A percentile compares a stretch with the other conserved stretches of the same genome.
Evolutionary conservation across 2,329 filamentous ascomycete species (phyloP).

Genomic region (Fragosphaeria purpurea): DNA sequence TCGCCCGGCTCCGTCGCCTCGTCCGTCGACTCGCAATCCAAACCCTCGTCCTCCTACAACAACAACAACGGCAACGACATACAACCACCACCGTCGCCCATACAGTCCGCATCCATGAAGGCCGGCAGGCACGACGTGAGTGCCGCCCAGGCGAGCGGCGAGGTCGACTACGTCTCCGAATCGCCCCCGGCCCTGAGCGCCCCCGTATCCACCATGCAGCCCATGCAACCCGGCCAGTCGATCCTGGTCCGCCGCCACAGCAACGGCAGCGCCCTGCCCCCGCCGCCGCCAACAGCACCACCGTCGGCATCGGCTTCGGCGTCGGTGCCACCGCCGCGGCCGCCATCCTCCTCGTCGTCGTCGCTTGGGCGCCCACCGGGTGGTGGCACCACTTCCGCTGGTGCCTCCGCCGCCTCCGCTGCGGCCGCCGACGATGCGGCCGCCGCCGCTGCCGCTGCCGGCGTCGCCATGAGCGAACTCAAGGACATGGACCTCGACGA

Average conservation of each 20-base stretch:
- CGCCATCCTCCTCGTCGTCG: too few relatives aligned
- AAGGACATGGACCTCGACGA: conserved; percentile 93
- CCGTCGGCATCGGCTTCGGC: conserved; percentile 17
- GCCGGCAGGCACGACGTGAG: conserved; percentile 67
- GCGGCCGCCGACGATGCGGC: conserved; percentile 16
- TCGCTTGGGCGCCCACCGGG: background rate
- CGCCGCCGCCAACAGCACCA: conserved; percentile 20
- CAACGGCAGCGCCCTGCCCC: conserved; percentile 51
- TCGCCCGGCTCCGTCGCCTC: conserved; percentile 29
- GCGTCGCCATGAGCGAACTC: conserved; percentile 78
- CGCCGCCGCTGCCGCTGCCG: conserved; percentile 18
- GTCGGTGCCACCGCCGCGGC: conserved; percentile 29
- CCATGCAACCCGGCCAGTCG: conserved; percentile 70
- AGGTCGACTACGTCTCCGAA: conserved; percentile 92
- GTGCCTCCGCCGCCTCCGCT: background rate
- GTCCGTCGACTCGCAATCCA: conserved; percentile 29
- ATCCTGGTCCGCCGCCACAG: conserved; percentile 79
- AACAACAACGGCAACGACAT: conserved; percentile 19
- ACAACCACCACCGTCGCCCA: conserved; percentile 72
- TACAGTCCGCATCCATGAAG: conserved; percentile 65
- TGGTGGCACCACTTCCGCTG: background rate
- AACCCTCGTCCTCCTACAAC: conserved; percentile 33
- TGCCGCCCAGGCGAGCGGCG: conserved; percentile 73
- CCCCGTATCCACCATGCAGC: conserved; percentile 36
- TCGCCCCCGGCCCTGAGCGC: conserved; percentile 63